Base-by-base conservation (phyloP, 257 asterid species). In the Cruciata laevipes region DNA sequence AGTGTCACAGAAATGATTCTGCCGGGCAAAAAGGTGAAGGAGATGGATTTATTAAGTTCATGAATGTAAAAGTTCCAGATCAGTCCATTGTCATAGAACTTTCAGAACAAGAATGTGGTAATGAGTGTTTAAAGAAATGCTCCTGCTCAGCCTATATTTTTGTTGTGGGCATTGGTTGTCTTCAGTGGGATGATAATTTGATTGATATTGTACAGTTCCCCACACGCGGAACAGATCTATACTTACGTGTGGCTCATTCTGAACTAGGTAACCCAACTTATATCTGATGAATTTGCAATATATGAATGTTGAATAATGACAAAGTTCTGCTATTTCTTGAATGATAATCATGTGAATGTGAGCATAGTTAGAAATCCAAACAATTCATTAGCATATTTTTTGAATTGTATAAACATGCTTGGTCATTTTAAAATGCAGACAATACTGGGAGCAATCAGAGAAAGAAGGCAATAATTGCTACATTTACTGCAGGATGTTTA, bases 31-130 rank as follows among this genome's bases (percentile, higher is more conserved):
- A 71, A 30, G 59, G 72, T 7, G 64, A 65, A 21, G 66, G 20
- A 20, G 96, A 89, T 63, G 80, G 84, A 38, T 90, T 77, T 68
- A 20, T 69, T 73, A 75, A 40, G 78, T 80, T 84, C 47, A 60
- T 44, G 31, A 65, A 14, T 55, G 21, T 79, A 61, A 86, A 79
- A 62, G 72, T 86, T 18, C 78, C 94, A 32, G 87, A 79, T 71
- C 75, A 69, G 13, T 47, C 81, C 47, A 63, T n/a, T n/a, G n/a
- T 71, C 79, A 75, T 63, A 0, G 66, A 73, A 73, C 5, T 63
- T 49, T 38, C 17, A 16, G 73, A 75, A 35, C 51, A 44, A 9
- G 70, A 77, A 60, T 89, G 94, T 63, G 66, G 20, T 10, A 71
- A 60, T 0, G 64, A 38, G 30, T 89, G 96, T 73, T 72, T 66